Base-by-base conservation (phyloP, 306 rosid genomes). In the Inga oerstediana region DNA sequence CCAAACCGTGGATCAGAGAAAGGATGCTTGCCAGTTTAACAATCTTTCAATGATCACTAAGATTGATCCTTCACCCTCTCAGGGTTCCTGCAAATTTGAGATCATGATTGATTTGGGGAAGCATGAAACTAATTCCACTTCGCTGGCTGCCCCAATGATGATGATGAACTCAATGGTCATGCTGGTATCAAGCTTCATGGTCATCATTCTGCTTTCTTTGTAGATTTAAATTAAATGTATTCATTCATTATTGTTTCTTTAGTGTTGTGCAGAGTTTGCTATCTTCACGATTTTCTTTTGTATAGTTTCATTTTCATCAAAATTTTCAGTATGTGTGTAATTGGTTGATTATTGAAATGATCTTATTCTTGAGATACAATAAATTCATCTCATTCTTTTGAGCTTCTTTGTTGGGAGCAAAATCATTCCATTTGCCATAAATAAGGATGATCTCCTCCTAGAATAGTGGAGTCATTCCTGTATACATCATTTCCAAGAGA, bases 31-130 rank as follows among this genome's bases (percentile, higher is more conserved):
- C 16, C 7, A 86, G 1, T 97, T 97, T 65, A 84, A 86, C 1
- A 88, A 85, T 77, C 46, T 97, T 0, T 87, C 97, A 0, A 77
- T 66, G 20, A 48, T 86, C 49, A 79, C 97, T 16, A 88, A 43
- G 5, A 49, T 76, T 1, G 91, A 97, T 80, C 98, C 99, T 41
- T 88, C 97, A 44, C 97, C 98, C 0, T 8, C 88, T 39, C 86
- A 69, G 24, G 49, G 86, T 24, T 15, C 83, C 11, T 97, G 99
- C 74, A 87, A 83, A 2, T 97, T 94, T 70, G 51, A 77, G 86
- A 92, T 97, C 86, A 97, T 97, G 99, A 91, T 97, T 3, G 99
- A 97, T 88, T 41, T 88, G 3, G 79, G 87, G 34, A 85, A 75
- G 80, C 97, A 91, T 79, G 90, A 89, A 10, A 79, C 11, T 24